These are phyloP conservation scores for Ramaria rubella DNA, from an alignment of 768 basidiomycete genomes.

Conservation along the genomic window DNA sequence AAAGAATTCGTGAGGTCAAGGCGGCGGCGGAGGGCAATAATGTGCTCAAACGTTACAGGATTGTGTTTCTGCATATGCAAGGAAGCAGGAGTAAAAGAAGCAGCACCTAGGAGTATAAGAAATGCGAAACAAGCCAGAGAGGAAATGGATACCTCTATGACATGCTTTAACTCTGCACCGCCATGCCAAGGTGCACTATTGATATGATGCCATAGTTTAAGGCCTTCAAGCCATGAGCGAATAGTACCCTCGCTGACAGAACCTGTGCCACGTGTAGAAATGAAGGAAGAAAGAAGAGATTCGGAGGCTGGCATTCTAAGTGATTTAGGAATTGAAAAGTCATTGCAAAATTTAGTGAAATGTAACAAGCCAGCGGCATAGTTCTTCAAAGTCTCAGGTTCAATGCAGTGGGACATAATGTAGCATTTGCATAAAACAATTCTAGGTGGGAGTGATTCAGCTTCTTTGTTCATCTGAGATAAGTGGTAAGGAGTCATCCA, in stretches of 20 bases:
- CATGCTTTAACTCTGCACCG: slow-evolving; percentile 15
- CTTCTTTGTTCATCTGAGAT: not conserved
- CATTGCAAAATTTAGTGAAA: slow-evolving; percentile 35
- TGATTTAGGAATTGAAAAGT: slow-evolving; percentile 25
- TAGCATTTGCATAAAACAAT: not conserved
- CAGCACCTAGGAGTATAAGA: not conserved
- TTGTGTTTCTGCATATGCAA: slow-evolving; percentile 16
- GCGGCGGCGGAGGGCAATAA: slow-evolving; percentile 17
- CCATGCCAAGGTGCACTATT: slow-evolving; percentile 33
- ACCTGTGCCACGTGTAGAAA: too few relatives aligned
- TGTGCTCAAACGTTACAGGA: slow-evolving; percentile 32
- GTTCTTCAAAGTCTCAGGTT: not conserved
- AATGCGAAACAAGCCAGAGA: not conserved
- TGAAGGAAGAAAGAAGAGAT: slow-evolving; percentile 25
- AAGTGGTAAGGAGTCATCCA: not conserved
- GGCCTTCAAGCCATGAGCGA: slow-evolving; percentile 29
- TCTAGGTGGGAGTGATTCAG: not conserved
- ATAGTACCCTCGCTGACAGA: too few relatives aligned
- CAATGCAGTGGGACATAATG: not conserved
- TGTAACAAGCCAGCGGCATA: slow-evolving; percentile 29
- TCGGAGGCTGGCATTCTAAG: slow-evolving; percentile 26
- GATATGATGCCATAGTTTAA: slow-evolving; percentile 32
- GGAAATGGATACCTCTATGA: slow-evolving; percentile 1
- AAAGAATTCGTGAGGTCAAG: slow-evolving; percentile 24
- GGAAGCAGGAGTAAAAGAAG: slow-evolving; percentile 16